Percentiles rank a stretch among this genome's conserved stretches.
Conservation (phyloP, 495 filamentous ascomycete genomes). For the Lasiosphaeria miniovina region DNA sequence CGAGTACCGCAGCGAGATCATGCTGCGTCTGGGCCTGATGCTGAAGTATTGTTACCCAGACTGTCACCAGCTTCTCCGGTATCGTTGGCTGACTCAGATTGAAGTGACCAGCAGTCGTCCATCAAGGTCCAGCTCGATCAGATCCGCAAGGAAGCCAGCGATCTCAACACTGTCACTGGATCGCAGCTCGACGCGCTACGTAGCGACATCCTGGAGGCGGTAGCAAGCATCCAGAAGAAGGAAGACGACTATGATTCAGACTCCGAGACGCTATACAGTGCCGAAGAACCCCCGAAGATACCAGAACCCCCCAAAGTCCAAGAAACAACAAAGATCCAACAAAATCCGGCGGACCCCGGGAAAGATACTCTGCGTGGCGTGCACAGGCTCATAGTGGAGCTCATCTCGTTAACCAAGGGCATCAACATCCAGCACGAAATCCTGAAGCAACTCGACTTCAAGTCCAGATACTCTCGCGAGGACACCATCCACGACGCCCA, state of each 20-base stretch:
- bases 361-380: neutral
- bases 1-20: constrained; percentile 3
- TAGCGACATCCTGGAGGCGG: neutral
- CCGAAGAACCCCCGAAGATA: neutral
- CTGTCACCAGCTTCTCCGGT: neutral
- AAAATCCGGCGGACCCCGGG: too few relatives aligned
- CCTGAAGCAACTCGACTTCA: constrained; percentile 1
- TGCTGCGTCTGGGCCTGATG: constrained; percentile 8
- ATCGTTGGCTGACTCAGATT: neutral
- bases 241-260: neutral
- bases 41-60: neutral
- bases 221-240: neutral
- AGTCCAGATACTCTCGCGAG: constrained; percentile 2
- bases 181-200: neutral
- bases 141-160: neutral
- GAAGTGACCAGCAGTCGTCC: neutral
- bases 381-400: neutral
- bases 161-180: neutral
- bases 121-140: neutral
- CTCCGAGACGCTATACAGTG: neutral
- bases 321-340: neutral
- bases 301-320: neutral
- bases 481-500: neutral
- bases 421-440: neutral
- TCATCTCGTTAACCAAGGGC: neutral